Conservation (phyloP, 2,329 filamentous ascomycete genomes). For the Alternaria sp. region DNA sequence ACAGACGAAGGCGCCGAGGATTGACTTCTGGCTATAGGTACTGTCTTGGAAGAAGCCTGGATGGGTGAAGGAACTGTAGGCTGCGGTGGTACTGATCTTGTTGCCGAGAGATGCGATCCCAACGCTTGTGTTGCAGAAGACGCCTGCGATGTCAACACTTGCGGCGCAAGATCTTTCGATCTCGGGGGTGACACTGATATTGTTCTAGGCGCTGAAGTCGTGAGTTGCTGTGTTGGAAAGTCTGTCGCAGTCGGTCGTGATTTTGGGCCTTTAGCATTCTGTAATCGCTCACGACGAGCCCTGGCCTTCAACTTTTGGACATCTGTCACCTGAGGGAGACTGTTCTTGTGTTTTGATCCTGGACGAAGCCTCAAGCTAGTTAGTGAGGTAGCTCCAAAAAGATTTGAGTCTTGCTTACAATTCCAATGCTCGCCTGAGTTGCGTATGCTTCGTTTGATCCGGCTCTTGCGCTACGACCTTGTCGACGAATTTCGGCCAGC, state of each 20-base stretch:
- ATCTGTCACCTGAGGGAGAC: neutral
- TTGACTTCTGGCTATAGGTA: too few relatives aligned
- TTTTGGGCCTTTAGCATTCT: neutral
- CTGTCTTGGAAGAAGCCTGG: too few relatives aligned
- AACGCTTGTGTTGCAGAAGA: neutral
- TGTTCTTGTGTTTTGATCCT: neutral
- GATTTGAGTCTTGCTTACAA: too few relatives aligned
- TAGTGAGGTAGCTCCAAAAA: neutral
- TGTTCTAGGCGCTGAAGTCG: neutral
- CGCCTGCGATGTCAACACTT: neutral
- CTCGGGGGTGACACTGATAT: neutral
- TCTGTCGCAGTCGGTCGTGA: too few relatives aligned
- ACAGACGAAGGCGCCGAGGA: too few relatives aligned
- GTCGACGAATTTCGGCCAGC: neutral
- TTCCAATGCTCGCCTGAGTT: neutral
- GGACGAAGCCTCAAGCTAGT: neutral
- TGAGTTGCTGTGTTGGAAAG: too few relatives aligned
- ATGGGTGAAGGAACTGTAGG: too few relatives aligned
- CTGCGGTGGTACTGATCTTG: neutral
- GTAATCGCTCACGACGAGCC: neutral
- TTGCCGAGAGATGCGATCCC: neutral
- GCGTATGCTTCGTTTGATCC: neutral
- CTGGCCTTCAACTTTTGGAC: neutral
- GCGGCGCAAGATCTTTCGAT: neutral
- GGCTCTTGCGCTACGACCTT: neutral